A percentile compares a stretch with the other conserved stretches of the same genome.
These are phyloP conservation scores for Salix udensis DNA, from an alignment of 345 rosid genomes.

Conservation along the genomic window DNA sequence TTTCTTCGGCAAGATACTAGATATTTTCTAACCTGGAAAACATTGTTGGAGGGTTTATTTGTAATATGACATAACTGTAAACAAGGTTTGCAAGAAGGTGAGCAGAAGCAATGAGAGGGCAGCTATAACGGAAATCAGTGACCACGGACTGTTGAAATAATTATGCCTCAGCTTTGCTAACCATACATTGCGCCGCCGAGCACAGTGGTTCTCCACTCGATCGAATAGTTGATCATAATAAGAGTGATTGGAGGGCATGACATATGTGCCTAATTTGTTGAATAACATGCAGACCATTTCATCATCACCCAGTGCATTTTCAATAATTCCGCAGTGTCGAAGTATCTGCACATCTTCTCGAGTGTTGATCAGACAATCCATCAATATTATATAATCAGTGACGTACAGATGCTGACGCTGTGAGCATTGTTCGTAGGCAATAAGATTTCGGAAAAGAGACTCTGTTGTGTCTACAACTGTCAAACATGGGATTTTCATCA, in stretches of 20 bases:
- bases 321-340: slow-evolving; percentile 4
- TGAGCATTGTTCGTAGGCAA: slow-evolving; percentile 21
- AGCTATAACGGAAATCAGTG: slow-evolving; percentile 16
- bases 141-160: slow-evolving; percentile 24
- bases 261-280: slow-evolving; percentile 6
- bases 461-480: not conserved
- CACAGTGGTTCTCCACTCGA: slow-evolving; percentile 3
- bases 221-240: not conserved
- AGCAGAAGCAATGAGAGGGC: slow-evolving; percentile 7
- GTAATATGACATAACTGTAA: not conserved
- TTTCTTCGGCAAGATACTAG: not conserved
- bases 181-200: slow-evolving; percentile 1
- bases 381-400: slow-evolving; percentile 7
- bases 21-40: not conserved
- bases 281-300: slow-evolving; percentile 15
- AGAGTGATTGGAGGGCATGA: not conserved
- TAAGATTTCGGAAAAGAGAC: slow-evolving; percentile 12
- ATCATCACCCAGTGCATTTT: slow-evolving; percentile 16
- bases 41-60: not conserved
- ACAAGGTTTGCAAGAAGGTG: slow-evolving; percentile 3
- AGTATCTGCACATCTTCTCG: slow-evolving; percentile 22
- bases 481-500: slow-evolving; percentile 12
- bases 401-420: not conserved
- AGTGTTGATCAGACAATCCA: slow-evolving; percentile 23
- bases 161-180: slow-evolving; percentile 8